phyloP scores from a whole-genome alignment of 371 early-diverging fungal genomes.

The Blyttiomyces sp. region DNA sequence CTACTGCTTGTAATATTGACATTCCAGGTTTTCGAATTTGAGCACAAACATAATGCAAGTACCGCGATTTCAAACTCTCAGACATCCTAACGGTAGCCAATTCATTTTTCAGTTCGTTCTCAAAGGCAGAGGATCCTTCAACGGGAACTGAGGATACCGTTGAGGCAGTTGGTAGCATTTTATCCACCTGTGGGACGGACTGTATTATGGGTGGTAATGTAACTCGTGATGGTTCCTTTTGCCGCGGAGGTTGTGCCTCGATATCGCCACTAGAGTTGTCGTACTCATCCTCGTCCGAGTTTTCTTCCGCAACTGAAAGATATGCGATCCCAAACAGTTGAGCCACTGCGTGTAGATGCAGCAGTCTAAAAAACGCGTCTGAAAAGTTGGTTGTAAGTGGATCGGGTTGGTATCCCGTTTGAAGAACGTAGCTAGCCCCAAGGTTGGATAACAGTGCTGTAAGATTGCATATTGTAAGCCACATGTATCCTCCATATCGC shows the following conservation, averaged over 20 bases:
- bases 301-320: neutral
- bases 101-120: too few relatives aligned
- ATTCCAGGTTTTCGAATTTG: conserved; percentile 10
- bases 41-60: conserved; percentile 5
- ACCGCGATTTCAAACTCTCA: neutral
- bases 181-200: too few relatives aligned
- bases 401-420: neutral
- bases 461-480: neutral
- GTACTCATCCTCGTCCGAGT: neutral
- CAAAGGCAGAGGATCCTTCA: too few relatives aligned
- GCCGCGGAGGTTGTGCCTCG: neutral
- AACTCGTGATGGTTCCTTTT: neutral
- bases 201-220: too few relatives aligned
- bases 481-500: conserved; percentile 5
- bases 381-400: neutral
- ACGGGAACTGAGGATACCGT: too few relatives aligned
- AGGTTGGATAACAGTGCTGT: neutral
- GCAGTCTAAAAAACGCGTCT: neutral
- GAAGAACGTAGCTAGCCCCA: conserved; percentile 4
- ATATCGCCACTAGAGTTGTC: neutral
- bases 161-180: too few relatives aligned
- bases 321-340: conserved; percentile 1
- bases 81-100: too few relatives aligned
- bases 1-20: neutral
- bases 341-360: conserved; percentile 8